These are phyloP conservation scores for Leccinum longicurvipes DNA, from an alignment of 768 basidiomycete species.

Conservation along the genomic window DNA sequence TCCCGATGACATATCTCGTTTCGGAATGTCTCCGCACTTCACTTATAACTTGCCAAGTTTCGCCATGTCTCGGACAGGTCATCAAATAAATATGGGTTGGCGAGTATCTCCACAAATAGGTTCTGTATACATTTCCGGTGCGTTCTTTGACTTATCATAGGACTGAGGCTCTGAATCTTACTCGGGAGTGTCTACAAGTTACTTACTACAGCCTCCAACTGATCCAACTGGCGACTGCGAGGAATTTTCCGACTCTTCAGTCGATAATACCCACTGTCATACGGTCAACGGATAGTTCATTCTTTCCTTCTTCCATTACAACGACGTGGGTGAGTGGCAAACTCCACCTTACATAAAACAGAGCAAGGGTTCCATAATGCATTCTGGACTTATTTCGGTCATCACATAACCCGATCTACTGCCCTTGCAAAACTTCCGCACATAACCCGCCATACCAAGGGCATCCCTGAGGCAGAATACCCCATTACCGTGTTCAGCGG, in stretches of 20 bases:
- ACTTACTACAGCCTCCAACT: no score
- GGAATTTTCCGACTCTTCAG: no score
- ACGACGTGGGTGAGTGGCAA: constrained; percentile 9
- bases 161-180: background rate
- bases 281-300: background rate
- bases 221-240: no score
- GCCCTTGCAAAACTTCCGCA: constrained; percentile 2
- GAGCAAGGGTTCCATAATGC: background rate
- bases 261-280: no score
- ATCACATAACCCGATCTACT: constrained; percentile 9
- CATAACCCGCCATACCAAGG: constrained; percentile 1
- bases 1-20: constrained; percentile 21
- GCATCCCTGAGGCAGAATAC: background rate
- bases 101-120: no score
- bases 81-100: background rate
- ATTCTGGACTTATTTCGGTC: background rate
- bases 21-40: constrained; percentile 15
- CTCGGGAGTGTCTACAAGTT: background rate
- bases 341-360: background rate
- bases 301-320: constrained; percentile 5
- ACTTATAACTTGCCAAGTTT: no score
- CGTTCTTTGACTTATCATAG: background rate
- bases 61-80: background rate
- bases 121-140: background rate
- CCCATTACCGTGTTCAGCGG: constrained; percentile 7